These are phyloP conservation scores for Pharus latifolius DNA, from an alignment of 176 grass and related monocot genomes.

Conservation along the genomic window DNA sequence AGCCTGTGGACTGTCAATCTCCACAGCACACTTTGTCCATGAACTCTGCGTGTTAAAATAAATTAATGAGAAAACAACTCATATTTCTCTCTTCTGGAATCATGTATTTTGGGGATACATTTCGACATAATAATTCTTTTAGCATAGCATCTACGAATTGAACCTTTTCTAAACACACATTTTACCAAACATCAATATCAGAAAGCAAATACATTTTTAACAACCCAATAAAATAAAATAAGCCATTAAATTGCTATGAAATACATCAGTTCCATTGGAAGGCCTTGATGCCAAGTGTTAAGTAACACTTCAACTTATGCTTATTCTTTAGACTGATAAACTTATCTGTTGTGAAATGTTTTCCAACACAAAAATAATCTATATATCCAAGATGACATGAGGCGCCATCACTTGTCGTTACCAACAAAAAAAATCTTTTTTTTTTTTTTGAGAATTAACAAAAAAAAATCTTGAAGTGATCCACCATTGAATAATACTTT, in stretches of 20 bases:
- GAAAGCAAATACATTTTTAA: not conserved
- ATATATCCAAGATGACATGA: not conserved
- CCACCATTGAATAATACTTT: no score
- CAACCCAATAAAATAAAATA: not conserved
- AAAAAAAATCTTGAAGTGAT: no score
- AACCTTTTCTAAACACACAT: no score
- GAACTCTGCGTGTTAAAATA: slow-evolving; percentile 55
- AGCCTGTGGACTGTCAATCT: slow-evolving; percentile 53
- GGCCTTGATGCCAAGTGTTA: not conserved
- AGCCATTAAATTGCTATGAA: not conserved
- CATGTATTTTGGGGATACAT: no score
- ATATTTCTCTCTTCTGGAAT: no score
- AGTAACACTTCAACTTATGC: not conserved
- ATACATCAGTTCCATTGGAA: not conserved
- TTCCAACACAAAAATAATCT: not conserved
- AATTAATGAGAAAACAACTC: slow-evolving; percentile 1
- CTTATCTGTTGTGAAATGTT: not conserved
- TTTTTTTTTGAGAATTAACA: no score
- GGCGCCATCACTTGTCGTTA: no score
- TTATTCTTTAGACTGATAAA: not conserved
- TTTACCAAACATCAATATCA: not conserved
- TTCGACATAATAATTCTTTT: not conserved
- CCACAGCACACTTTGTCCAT: slow-evolving; percentile 72
- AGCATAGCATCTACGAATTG: no score
- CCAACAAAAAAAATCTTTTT: no score